Evolutionary conservation across 2,329 filamentous ascomycete genomes (phyloP), one percentile per base, ranked within the genome.

Genomic region (Plectosphaerella sp.): DNA sequence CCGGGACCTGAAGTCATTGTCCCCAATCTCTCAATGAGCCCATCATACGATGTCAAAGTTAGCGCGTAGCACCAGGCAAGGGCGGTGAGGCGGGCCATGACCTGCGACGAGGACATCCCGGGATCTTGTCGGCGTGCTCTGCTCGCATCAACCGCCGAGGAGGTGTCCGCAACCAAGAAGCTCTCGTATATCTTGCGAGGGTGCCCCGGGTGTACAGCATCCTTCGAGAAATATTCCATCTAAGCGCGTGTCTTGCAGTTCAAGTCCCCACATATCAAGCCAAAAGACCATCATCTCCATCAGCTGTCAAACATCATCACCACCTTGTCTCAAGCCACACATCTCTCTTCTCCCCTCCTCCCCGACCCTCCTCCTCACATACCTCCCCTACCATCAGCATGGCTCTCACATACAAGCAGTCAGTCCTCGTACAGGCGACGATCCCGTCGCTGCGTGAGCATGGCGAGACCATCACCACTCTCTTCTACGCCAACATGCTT

Each of bases 401-500:
- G 68, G 62, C 67, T 33, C 70, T 82, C 57, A 75, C 73, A 46
- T 72, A 73, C 58, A 68, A 75, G 47, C 86, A 91, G 70, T 75
- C 80, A 52, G 71, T 78, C 49, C 77, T 87, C 62, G 83, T 91
- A 68, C 86, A 84, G 67, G 77, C 83, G 49, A 91, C 88, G 6
- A 81, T 89, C 54, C 88, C 88, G 2, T 78, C 86, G 35, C 77
- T 91, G 3, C 77, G 78, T 20, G 75, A 85, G 55, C 82, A 90
- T 63, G 88, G 88, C 63, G 77, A 79, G 57, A 74, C 77, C 56
- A 88, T 91, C 66, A 86, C 87, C 6, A 76, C 76, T n/a, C 76
- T 79, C 58, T 91, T 92, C 73, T 91, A 92, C 74, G 74, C 75
- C 55, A 84, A 82, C 62, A 81, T 91, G 74, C 73, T 91, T 22